These are phyloP conservation scores for Laguncularia racemosa DNA, from an alignment of 345 rosid genomes.

Conservation along the genomic window DNA sequence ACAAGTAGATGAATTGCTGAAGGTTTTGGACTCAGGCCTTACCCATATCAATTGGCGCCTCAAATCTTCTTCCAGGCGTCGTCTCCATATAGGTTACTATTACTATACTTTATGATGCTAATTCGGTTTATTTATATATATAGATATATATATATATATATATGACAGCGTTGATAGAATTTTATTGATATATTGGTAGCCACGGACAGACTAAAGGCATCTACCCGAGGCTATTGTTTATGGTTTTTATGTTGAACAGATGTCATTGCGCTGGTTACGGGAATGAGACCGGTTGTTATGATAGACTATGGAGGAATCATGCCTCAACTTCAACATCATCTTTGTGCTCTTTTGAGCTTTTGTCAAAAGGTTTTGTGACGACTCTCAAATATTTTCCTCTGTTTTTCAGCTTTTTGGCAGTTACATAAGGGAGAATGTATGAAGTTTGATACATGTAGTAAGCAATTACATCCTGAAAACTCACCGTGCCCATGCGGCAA, in stretches of 20 bases:
- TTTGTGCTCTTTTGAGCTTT: slow-evolving; percentile 52
- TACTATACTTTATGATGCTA: neutral
- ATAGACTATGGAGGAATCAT: slow-evolving; percentile 92
- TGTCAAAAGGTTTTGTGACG: slow-evolving; percentile 50
- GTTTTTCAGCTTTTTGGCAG: neutral
- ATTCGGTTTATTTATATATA: neutral
- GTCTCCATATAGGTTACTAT: slow-evolving; percentile 56
- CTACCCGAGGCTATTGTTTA: neutral
- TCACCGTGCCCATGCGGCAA: too few relatives aligned
- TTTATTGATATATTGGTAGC: too few relatives aligned
- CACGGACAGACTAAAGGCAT: too few relatives aligned
- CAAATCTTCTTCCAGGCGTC: slow-evolving; percentile 48
- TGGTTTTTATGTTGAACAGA: slow-evolving; percentile 35
- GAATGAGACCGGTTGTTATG: slow-evolving; percentile 91
- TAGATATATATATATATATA: neutral
- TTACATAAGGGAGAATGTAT: neutral
- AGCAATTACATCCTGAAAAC: too few relatives aligned
- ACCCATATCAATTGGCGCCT: slow-evolving; percentile 67
- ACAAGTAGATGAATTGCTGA: slow-evolving; percentile 36
- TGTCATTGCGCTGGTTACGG: slow-evolving; percentile 61
- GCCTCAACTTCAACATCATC: slow-evolving; percentile 70
- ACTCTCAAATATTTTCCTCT: neutral
- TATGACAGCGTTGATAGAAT: too few relatives aligned
- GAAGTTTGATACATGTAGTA: neutral
- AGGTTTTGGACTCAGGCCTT: slow-evolving; percentile 43